Percentiles rank a stretch among this genome's conserved stretches.
Conservation (phyloP, 257 asterid genomes). For the Capsicum baccatum region DNA sequence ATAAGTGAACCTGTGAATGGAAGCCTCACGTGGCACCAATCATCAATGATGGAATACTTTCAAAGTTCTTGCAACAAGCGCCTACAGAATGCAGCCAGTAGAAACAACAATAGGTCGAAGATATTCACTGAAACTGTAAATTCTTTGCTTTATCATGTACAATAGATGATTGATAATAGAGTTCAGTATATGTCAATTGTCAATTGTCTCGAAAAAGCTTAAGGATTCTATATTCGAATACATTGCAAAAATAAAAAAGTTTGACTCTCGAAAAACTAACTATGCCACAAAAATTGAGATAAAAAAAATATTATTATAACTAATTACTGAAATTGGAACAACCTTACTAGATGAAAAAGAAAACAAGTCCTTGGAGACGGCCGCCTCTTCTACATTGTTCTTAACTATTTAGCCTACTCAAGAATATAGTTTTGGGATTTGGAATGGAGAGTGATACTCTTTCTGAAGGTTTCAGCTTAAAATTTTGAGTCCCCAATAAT, state of each 20-base stretch:
- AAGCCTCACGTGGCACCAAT: slow-evolving; percentile 67
- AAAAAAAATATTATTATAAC: not conserved
- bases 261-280: not conserved
- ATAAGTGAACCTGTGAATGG: slow-evolving; percentile 68
- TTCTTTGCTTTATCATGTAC: slow-evolving; percentile 76
- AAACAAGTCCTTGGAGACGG: not conserved
- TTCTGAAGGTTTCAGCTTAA: not conserved
- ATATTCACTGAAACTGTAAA: slow-evolving; percentile 78
- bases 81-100: slow-evolving; percentile 50
- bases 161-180: not conserved
- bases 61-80: slow-evolving; percentile 72
- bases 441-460: not conserved
- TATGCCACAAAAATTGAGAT: not conserved
- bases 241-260: not conserved
- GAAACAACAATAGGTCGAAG: slow-evolving; percentile 56
- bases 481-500: not conserved
- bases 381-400: not conserved
- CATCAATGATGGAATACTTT: slow-evolving; percentile 57
- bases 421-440: slow-evolving; percentile 16
- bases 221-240: not conserved
- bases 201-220: too few relatives aligned
- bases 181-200: not conserved
- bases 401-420: not conserved
- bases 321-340: not conserved
- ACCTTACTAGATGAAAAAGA: not conserved